phyloP scores from a whole-genome alignment of 805 yeast species.

The Schizosaccharomyces lindneri region DNA sequence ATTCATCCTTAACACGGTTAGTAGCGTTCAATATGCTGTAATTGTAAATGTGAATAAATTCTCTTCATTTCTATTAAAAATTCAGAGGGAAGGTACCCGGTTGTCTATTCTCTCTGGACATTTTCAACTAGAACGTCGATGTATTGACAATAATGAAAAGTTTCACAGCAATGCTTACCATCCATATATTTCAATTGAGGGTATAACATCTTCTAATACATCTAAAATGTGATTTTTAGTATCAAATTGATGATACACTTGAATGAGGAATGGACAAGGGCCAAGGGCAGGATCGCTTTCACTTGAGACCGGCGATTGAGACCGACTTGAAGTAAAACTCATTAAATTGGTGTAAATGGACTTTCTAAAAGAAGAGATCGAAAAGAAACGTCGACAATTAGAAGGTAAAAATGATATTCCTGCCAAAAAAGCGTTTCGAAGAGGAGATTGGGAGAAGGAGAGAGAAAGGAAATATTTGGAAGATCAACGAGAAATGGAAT shows the following conservation, averaged over 20 bases:
- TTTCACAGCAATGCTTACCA: background rate
- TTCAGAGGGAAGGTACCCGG: no score
- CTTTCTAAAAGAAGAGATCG: constrained; percentile 2
- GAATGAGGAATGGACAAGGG: background rate
- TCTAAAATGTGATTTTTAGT: background rate
- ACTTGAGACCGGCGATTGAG: background rate
- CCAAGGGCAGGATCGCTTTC: background rate
- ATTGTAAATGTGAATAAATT: background rate
- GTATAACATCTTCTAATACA: background rate
- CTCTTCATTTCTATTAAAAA: no score
- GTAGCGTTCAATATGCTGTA: background rate
- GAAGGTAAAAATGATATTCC: background rate
- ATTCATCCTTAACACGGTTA: background rate
- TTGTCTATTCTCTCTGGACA: background rate
- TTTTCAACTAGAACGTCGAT: background rate
- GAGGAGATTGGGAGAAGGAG: constrained; percentile 8
- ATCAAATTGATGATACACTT: background rate
- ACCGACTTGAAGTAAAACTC: background rate
- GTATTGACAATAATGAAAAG: background rate
- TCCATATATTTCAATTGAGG: background rate
- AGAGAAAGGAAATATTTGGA: constrained; percentile 7
- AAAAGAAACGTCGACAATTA: background rate
- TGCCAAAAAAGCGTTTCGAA: constrained; percentile 4
- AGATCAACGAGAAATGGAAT: constrained; percentile 8
- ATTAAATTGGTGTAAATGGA: background rate